Base-by-base conservation (phyloP, 2,329 filamentous ascomycete species). In the Fusarium nematophilum region DNA sequence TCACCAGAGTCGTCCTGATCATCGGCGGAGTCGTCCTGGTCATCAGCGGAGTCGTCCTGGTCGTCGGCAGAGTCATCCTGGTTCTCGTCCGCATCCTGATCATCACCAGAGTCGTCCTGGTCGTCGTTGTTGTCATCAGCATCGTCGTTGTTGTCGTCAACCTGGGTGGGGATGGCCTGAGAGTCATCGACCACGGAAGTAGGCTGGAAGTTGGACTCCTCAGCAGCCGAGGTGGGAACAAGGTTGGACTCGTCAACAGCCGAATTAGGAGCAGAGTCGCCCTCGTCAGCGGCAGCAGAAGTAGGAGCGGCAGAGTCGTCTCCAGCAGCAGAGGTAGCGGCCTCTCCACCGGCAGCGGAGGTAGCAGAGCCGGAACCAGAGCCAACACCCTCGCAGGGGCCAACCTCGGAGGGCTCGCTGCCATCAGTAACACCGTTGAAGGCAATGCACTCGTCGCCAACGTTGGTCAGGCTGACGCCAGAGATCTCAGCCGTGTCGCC, bases 401-500 rank as follows among this genome's bases (percentile, higher is more conserved):
- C 66, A 17, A 69, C 56, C 51, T 69, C 48, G 26, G 59, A 42
- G 17, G 67, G 67, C 67, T 69, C 67, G n/a, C 62, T 56, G 4
- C 66, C 66, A n/a, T 64, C 60, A 3, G 60, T 69, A 14, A 68
- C 65, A 23, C 67, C 67, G 10, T 69, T 48, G 17, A 48, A 69
- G 13, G 63, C 53, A 4, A 68, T 46, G 4, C 67, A 69, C 49
- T 69, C 36, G 14, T 63, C 43, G 2, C 44, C 26, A 9, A 69
- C 67, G 23, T 59, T 43, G 51, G 50, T 67, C 15, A 63, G 3
- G 25, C 33, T 50, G 10, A 68, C 49, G 8, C 66, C 66, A 1
- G 66, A 65, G 50, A 68, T 69, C 55, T 46, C 65, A 40, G 67
- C 67, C 11, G 70, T 71, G 46, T 75, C 73, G 9, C 73, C 74